Evolutionary conservation across 2,329 filamentous ascomycete species (phyloP), one percentile per base, ranked within the genome.

Genomic region (Xylaria sp.): DNA sequence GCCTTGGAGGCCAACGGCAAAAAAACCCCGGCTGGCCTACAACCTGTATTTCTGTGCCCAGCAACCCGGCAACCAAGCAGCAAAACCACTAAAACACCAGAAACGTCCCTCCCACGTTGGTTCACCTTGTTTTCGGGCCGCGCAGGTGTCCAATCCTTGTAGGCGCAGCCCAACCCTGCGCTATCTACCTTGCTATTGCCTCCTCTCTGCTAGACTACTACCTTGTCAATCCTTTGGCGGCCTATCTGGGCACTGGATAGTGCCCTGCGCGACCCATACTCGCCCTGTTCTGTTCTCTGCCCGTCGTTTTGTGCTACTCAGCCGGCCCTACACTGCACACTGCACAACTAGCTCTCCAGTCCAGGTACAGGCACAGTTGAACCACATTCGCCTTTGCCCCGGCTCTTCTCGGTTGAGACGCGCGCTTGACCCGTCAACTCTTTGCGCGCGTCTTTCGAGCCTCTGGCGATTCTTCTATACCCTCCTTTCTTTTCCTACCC

Each of bases 381-480:
- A 71, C 73, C 72, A 71, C 72, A 36, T 61, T 75, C 71, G 69
- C 71, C 73, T 74, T 72, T 61, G 48, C 64, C 68, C 72, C 70
- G 73, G 71, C 69, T 75, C 67, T 68, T 71, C 61, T 72, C 58
- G 48, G 53, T 66, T 69, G 76, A 79, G 76, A 79, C 79, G 78
- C 79, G 79, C 79, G 79, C 79, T 79, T 80, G 79, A 63, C 71
- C 64, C 67, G 53, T 19, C 68, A 65, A 64, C 64, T 64, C 68
- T 74, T 76, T 74, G 75, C 74, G 75, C 74, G 75, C 72, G 72
- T 77, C 75, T 77, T 75, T 73, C 57, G 64, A 69, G 55, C 72
- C 73, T 74, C 73, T 76, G 73, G 75, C 72, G 73, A 74, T 66
- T 72, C 70, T 72, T 34, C 54, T 55, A 58, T 61, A 55, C 68